Conservation (phyloP, 2,329 filamentous ascomycete species). For the Samsoniella hepiali region DNA sequence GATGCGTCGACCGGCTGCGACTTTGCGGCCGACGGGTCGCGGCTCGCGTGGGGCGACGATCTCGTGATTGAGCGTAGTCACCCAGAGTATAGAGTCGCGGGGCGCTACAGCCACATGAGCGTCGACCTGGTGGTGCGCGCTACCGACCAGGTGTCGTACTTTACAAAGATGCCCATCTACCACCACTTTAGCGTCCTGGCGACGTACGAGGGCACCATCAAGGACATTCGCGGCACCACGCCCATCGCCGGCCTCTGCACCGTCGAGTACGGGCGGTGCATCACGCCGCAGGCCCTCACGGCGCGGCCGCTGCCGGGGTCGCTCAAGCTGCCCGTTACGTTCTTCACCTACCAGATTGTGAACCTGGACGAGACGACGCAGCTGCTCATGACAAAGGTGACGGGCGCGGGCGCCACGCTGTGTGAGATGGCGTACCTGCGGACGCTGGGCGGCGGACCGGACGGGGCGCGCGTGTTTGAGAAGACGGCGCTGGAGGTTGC, state of each 20-base stretch:
- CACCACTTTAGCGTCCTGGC: not conserved
- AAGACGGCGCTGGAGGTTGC: not conserved
- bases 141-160: not conserved
- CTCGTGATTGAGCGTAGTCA: not conserved
- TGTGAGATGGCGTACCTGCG: not conserved
- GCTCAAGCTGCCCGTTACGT: not conserved
- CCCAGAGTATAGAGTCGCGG: not conserved
- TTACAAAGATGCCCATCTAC: not conserved
- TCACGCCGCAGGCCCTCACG: not conserved
- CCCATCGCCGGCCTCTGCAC: not conserved
- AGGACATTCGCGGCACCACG: not conserved
- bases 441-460: not conserved
- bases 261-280: not conserved
- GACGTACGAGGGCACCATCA: not conserved
- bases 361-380: not conserved
- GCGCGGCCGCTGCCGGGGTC: not conserved
- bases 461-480: not conserved
- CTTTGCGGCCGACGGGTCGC: not conserved
- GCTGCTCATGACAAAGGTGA: slow-evolving; percentile 2
- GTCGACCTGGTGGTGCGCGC: not conserved
- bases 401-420: not conserved
- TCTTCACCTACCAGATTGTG: slow-evolving; percentile 1
- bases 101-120: not conserved
- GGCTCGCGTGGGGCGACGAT: not conserved
- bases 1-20: not conserved